These are phyloP conservation scores for Arabidopsis hybrid DNA, from an alignment of 441 rosid species.

Conservation along the genomic window DNA sequence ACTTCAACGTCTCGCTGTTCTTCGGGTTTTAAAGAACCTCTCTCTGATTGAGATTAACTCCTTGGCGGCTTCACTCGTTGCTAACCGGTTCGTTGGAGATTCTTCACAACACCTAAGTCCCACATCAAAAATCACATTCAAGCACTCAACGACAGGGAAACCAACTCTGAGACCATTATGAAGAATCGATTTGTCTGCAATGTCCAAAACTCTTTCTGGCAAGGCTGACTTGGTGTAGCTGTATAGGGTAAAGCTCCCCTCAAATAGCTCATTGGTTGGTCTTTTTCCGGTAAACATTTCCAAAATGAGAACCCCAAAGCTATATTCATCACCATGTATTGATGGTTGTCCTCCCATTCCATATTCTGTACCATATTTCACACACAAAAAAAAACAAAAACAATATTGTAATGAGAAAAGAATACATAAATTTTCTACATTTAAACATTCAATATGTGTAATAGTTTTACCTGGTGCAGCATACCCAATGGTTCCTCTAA, in stretches of 20 bases:
- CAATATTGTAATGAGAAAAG: neutral
- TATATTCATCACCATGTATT: slow-evolving; percentile 39
- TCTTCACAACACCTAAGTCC: slow-evolving; percentile 33
- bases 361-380: slow-evolving; percentile 36
- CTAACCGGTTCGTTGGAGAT: neutral
- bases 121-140: slow-evolving; percentile 2
- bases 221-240: neutral
- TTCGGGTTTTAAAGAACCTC: slow-evolving; percentile 5
- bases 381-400: neutral
- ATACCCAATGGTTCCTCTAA: too few species aligned
- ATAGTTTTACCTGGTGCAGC: too few species aligned
- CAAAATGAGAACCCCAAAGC: slow-evolving; percentile 40
- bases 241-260: slow-evolving; percentile 28
- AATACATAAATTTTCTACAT: too few species aligned
- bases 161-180: neutral
- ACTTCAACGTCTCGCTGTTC: slow-evolving; percentile 6
- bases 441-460: too few species aligned
- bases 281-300: slow-evolving; percentile 44
- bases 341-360: slow-evolving; percentile 40
- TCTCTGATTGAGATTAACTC: slow-evolving; percentile 20
- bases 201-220: slow-evolving; percentile 33
- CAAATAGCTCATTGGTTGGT: slow-evolving; percentile 42
- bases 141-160: slow-evolving; percentile 24
- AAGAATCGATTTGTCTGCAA: slow-evolving; percentile 20
- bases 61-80: neutral